Conservation (phyloP, 495 filamentous ascomycete species). For the Tuber indicum region DNA sequence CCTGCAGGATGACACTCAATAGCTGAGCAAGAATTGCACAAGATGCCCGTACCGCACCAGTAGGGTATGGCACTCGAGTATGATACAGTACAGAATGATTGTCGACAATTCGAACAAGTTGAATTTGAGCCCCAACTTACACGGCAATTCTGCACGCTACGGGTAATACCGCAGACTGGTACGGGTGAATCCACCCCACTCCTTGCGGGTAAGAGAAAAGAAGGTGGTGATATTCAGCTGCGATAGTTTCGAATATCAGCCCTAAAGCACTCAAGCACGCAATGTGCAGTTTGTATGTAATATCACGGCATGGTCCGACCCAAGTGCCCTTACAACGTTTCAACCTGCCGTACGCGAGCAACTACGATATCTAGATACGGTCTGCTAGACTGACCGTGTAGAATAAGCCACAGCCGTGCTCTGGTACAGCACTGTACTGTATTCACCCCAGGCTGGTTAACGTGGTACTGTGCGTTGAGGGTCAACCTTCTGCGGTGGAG, state of each 20-base stretch:
- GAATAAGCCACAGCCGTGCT: background rate
- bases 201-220: background rate
- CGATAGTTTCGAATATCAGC: background rate
- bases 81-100: background rate
- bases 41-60: background rate
- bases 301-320: background rate
- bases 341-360: background rate
- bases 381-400: background rate
- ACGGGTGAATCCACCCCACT: background rate
- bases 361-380: no score
- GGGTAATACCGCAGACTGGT: background rate
- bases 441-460: no score
- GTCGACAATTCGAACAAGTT: background rate
- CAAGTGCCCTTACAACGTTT: background rate
- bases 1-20: background rate
- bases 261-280: background rate
- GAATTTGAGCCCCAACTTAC: background rate
- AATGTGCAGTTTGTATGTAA: background rate
- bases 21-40: background rate
- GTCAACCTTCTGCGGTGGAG: background rate
- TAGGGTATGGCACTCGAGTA: background rate
- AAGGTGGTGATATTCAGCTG: background rate
- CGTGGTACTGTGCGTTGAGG: no score
- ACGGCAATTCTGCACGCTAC: background rate
- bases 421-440: background rate